phyloP scores from a whole-genome alignment of 2,329 filamentous ascomycete genomes.

The Pyrenochaeta sp. region DNA sequence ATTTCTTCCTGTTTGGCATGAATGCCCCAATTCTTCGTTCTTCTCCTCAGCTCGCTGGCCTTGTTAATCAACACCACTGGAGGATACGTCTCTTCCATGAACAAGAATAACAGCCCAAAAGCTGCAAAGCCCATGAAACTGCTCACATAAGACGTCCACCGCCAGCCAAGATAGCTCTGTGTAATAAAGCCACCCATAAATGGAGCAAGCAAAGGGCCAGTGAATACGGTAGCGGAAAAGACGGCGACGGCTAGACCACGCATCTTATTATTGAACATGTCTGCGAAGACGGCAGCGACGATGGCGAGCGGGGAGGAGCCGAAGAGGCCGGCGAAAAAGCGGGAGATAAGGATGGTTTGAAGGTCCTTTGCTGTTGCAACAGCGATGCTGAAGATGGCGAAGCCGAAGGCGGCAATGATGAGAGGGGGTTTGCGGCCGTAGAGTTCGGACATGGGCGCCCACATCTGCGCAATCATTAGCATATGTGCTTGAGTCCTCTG shows the following conservation, averaged over 20 bases:
- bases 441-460: conserved; percentile 63
- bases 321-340: conserved; percentile 64
- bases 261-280: conserved; percentile 62
- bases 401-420: conserved; percentile 59
- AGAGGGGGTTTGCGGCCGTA: conserved; percentile 61
- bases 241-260: conserved; percentile 57
- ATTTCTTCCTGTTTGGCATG: conserved; percentile 67
- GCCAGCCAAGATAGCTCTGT: conserved; percentile 59
- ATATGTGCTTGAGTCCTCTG: neutral
- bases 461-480: conserved; percentile 31
- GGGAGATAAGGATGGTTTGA: conserved; percentile 62
- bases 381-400: conserved; percentile 60
- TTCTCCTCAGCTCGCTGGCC: conserved; percentile 61
- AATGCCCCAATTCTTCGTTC: conserved; percentile 68
- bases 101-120: conserved; percentile 59
- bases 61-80: conserved; percentile 66
- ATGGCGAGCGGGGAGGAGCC: conserved; percentile 62
- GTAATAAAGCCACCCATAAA: conserved; percentile 65
- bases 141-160: conserved; percentile 64
- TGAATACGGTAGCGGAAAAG: conserved; percentile 60
- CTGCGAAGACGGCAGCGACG: conserved; percentile 64
- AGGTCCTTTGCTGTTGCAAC: conserved; percentile 61
- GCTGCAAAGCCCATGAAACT: conserved; percentile 65
- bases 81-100: conserved; percentile 66
- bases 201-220: conserved; percentile 61